Conservation (phyloP, 495 filamentous ascomycete genomes). For the Daldinia bambusicola region DNA sequence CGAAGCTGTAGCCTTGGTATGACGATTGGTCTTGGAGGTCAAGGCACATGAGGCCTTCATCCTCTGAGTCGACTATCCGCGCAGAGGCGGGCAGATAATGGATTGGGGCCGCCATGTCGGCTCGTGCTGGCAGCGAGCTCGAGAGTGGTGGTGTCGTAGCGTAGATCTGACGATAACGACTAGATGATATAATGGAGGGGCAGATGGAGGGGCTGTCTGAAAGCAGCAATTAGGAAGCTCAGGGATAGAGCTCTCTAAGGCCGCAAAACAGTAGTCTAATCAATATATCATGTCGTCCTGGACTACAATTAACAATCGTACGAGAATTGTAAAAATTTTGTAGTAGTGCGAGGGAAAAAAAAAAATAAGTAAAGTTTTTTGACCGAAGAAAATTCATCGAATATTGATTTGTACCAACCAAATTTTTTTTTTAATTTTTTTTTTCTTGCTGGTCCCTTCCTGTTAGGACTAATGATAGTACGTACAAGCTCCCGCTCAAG, state of each 20-base stretch:
- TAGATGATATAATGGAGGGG: conserved; percentile 6
- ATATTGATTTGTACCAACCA: conserved; percentile 28
- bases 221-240: conserved; percentile 43
- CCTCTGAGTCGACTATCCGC: conserved; percentile 55
- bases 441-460: conserved; percentile 16
- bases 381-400: conserved; percentile 20
- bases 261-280: conserved; percentile 30
- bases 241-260: conserved; percentile 38
- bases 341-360: conserved; percentile 1
- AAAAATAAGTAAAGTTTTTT: too few species aligned
- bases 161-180: conserved; percentile 4
- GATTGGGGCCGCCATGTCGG: conserved; percentile 52
- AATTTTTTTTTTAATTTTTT: conserved; percentile 30
- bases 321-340: conserved; percentile 14
- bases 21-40: conserved; percentile 90
- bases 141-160: conserved; percentile 3
- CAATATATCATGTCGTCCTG: conserved; percentile 36
- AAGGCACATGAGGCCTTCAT: conserved; percentile 74
- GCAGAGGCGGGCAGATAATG: conserved; percentile 67
- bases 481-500: conserved; percentile 40
- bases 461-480: conserved; percentile 33
- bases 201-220: conserved; percentile 20
- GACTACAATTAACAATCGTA: conserved; percentile 28
- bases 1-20: conserved; percentile 95
- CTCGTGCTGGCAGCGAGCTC: conserved; percentile 16